Conservation (phyloP, 176 grass and related monocot genomes). For the Ensete ventricosum region DNA sequence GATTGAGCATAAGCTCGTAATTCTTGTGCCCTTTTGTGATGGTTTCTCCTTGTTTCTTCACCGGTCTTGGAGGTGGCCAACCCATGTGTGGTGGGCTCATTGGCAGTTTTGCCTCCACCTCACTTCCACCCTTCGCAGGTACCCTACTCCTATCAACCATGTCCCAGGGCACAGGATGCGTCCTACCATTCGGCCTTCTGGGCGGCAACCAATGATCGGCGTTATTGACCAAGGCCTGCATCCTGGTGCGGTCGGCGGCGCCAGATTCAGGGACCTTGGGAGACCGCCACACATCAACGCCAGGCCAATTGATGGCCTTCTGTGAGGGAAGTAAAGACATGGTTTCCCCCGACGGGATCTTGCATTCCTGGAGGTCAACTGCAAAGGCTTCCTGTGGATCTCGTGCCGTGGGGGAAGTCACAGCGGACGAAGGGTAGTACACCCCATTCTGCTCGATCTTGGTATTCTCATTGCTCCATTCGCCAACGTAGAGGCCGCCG, state of each 20-base stretch:
- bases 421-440: constrained; percentile 60
- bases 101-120: constrained; percentile 6
- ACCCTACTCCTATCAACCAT: constrained; percentile 42
- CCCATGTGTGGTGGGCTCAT: constrained; percentile 18
- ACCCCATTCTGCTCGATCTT: constrained; percentile 67
- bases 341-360: constrained; percentile 26
- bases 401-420: constrained; percentile 54
- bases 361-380: constrained; percentile 43
- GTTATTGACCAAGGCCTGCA: constrained; percentile 27
- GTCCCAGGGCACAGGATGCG: constrained; percentile 43
- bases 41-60: constrained; percentile 69
- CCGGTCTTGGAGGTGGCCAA: constrained; percentile 41
- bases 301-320: constrained; percentile 57
- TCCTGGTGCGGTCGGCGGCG: not conserved
- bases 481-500: constrained; percentile 64
- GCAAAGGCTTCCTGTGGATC: constrained; percentile 73
- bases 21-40: constrained; percentile 85
- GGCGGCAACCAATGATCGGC: not conserved
- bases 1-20: constrained; percentile 93
- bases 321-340: constrained; percentile 45
- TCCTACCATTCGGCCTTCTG: constrained; percentile 30
- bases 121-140: constrained; percentile 22
- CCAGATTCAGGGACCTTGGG: constrained; percentile 18
- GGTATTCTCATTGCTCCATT: constrained; percentile 50
- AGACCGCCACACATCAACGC: constrained; percentile 6